phyloP scores from a whole-genome alignment of 2,329 filamentous ascomycete species.

The Epichloe sylvatica region DNA sequence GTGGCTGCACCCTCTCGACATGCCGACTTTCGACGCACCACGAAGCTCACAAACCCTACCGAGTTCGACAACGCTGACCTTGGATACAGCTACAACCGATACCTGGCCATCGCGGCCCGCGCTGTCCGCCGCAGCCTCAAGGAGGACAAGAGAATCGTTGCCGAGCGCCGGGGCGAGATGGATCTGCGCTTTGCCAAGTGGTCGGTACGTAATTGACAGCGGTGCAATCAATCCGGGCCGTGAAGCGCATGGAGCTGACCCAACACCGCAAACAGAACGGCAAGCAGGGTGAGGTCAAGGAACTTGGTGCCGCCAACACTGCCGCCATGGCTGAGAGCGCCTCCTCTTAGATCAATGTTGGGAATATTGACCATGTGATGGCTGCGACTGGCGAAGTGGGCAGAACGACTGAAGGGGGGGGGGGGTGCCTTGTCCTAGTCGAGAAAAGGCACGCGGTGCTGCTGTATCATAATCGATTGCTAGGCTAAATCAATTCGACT shows the following conservation, averaged over 20 bases:
- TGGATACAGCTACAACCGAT: slow-evolving; percentile 85
- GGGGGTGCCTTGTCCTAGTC: not conserved
- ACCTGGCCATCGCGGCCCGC: slow-evolving; percentile 88
- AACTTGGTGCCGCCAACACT: slow-evolving; percentile 46
- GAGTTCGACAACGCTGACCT: slow-evolving; percentile 1
- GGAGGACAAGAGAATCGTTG: slow-evolving; percentile 75
- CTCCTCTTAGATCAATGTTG: slow-evolving; percentile 17
- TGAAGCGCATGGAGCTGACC: slow-evolving; percentile 2
- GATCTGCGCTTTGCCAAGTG: slow-evolving; percentile 89
- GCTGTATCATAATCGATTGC: slow-evolving; percentile 23
- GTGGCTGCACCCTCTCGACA: not conserved
- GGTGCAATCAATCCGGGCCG: not conserved
- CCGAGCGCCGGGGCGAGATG: slow-evolving; percentile 80
- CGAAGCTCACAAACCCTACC: slow-evolving; percentile 1
- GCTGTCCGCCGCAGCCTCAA: slow-evolving; percentile 93
- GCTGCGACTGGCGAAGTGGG: not conserved
- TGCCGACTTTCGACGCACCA: not conserved
- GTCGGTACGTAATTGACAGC: slow-evolving; percentile 49
- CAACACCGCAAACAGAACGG: slow-evolving; percentile 56
- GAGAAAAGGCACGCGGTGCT: slow-evolving; percentile 7
- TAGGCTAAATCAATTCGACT: slow-evolving; percentile 17
- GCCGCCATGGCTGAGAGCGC: slow-evolving; percentile 24
- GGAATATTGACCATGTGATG: not conserved
- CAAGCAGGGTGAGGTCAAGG: slow-evolving; percentile 81
- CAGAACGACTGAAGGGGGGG: not conserved